phyloP scores from a whole-genome alignment of 257 asterid genomes.

The Vinca minor region DNA sequence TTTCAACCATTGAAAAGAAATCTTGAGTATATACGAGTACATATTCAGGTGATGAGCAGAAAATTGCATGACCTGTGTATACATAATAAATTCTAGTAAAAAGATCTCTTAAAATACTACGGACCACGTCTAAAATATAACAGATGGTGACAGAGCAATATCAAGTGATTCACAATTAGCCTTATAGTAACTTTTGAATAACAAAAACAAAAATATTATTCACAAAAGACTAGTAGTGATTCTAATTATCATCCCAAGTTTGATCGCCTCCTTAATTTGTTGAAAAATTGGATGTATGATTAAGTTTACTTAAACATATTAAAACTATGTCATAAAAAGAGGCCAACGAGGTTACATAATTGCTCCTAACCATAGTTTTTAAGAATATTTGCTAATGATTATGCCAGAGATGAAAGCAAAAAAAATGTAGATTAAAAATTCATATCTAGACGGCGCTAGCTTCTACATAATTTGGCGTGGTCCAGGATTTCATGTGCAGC shows the following conservation, averaged over 20 bases:
- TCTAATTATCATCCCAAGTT: background rate
- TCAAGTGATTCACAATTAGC: too few relatives aligned
- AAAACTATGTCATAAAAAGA: background rate
- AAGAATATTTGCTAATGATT: constrained; percentile 13
- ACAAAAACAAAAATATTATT: background rate
- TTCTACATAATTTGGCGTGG: background rate
- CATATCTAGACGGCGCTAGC: constrained; percentile 1
- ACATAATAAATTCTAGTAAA: too few relatives aligned
- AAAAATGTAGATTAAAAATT: background rate
- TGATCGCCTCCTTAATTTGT: constrained; percentile 7
- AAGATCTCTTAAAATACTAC: too few relatives aligned
- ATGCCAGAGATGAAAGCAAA: constrained; percentile 2
- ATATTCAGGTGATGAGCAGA: too few relatives aligned
- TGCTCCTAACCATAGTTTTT: constrained; percentile 8
- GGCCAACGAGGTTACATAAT: constrained; percentile 4
- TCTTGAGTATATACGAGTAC: too few relatives aligned
- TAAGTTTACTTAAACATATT: background rate
- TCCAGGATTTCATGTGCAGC: constrained; percentile 16
- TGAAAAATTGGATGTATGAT: background rate
- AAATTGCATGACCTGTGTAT: too few relatives aligned
- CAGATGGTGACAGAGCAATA: too few relatives aligned
- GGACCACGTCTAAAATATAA: too few relatives aligned
- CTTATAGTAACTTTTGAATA: background rate
- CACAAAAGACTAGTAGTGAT: background rate
- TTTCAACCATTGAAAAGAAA: too few relatives aligned